Evolutionary conservation across 1,284 basidiomycete genomes (phyloP).

Genomic region (Puccinia brachypodii): DNA sequence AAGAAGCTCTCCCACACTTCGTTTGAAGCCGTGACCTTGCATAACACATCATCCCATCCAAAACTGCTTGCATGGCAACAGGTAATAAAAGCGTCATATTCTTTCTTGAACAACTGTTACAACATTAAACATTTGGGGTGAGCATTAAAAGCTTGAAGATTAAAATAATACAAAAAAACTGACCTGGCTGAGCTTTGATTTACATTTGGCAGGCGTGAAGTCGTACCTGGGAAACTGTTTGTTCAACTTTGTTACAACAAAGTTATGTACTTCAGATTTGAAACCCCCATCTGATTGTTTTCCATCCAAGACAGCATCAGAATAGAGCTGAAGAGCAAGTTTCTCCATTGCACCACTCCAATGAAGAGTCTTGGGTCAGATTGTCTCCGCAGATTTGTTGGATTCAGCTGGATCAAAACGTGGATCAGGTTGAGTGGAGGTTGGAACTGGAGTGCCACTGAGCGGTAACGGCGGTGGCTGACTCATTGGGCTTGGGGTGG

Average conservation of each 20-base stretch:
- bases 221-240: not conserved
- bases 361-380: not conserved
- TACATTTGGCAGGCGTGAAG: not conserved
- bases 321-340: not conserved
- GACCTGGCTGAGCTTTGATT: not conserved
- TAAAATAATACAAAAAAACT: not conserved
- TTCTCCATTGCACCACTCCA: not conserved
- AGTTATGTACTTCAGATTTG: not conserved
- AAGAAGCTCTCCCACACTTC: not conserved
- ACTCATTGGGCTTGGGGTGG: too few relatives aligned
- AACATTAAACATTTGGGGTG: not conserved
- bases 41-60: not conserved
- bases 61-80: not conserved
- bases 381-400: too few relatives aligned
- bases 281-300: not conserved
- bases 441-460: too few relatives aligned
- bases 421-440: too few relatives aligned
- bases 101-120: not conserved
- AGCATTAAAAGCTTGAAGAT: not conserved
- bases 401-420: too few relatives aligned
- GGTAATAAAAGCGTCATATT: not conserved
- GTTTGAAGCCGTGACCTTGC: not conserved
- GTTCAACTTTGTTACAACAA: not conserved
- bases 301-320: not conserved
- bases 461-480: too few relatives aligned